Base-by-base conservation (phyloP, 1,284 basidiomycete species). In the Marasmius sp. region DNA sequence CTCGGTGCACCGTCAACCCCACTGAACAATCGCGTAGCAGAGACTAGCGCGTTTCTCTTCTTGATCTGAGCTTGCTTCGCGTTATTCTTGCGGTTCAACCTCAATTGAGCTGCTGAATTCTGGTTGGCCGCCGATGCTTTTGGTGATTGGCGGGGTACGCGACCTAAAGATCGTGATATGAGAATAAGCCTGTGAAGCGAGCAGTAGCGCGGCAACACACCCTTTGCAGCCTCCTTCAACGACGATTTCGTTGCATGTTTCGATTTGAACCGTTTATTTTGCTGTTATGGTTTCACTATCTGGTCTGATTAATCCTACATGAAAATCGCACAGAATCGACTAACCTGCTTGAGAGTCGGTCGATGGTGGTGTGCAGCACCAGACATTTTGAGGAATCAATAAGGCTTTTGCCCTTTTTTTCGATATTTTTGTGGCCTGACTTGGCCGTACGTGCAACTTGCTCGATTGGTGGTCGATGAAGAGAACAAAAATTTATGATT, bases 181-280 rank as follows among this genome's bases (percentile, higher is more conserved):
- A 18, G 45, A 33, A 54, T 52, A 3, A 37, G 14, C 14, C 7
- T 18, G 45, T 54, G 37, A 27, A 37, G 12, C 39, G 22, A 50
- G 41, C 36, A 27, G n/a, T 33, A 34, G 51, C 20, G 60, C 33
- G 48, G 50, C 34, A 38, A 66, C 75, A 51, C 41, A 89, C 94
- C 94, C 80, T 95, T 96, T 14, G 92, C 87, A 47, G 85, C 84
- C 49, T 93, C 89, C 73, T 92, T 94, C 51, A 94, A 71, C 0
- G 89, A 83, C 8, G 87, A 87, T 75, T 97, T 96, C 5, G 92
- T 86, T 0, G 94, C 85, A 81, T 97, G 94, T 71, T 88, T 91
- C 0, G 92, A 93, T 74, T 96, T 96, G 83, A 93, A 97, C 1
- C 84, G 66, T 73, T 97, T 97, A 75, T 97, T 97, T 80, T 85